Conservation (phyloP, 345 rosid genomes). For the Citrus trifoliata region DNA sequence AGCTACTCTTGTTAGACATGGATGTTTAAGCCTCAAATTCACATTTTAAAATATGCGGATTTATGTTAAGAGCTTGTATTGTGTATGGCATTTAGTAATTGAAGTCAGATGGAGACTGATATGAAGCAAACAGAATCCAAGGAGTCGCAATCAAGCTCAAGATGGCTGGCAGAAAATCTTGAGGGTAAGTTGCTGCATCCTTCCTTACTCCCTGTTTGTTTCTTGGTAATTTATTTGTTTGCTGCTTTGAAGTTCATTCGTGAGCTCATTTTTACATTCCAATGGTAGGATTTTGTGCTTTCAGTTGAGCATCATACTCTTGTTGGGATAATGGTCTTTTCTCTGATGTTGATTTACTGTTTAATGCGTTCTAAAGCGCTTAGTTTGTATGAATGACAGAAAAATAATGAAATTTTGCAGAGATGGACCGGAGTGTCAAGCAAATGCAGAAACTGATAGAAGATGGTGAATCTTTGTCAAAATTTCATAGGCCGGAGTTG, state of each 20-base stretch:
- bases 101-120: conserved; percentile 16
- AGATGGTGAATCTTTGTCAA: conserved; percentile 34
- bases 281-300: background rate
- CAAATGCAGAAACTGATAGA: conserved; percentile 46
- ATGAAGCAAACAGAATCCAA: conserved; percentile 11
- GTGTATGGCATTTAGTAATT: background rate
- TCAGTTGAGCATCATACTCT: background rate
- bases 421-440: conserved; percentile 40
- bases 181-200: conserved; percentile 37
- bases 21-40: background rate
- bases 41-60: background rate
- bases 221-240: background rate
- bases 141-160: conserved; percentile 26
- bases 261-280: background rate
- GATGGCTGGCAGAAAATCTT: conserved; percentile 48
- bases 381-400: background rate
- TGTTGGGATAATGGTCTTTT: background rate
- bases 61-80: background rate
- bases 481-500: conserved; percentile 41
- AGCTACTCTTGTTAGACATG: background rate
- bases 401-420: conserved; percentile 28
- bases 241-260: background rate
- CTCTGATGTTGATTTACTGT: background rate
- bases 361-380: background rate
- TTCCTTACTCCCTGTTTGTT: background rate